A percentile compares a stretch with the other conserved stretches of the same genome.
Evolutionary conservation across 1,284 basidiomycete genomes (phyloP).

Genomic region (Pyrrhoderma noxium): DNA sequence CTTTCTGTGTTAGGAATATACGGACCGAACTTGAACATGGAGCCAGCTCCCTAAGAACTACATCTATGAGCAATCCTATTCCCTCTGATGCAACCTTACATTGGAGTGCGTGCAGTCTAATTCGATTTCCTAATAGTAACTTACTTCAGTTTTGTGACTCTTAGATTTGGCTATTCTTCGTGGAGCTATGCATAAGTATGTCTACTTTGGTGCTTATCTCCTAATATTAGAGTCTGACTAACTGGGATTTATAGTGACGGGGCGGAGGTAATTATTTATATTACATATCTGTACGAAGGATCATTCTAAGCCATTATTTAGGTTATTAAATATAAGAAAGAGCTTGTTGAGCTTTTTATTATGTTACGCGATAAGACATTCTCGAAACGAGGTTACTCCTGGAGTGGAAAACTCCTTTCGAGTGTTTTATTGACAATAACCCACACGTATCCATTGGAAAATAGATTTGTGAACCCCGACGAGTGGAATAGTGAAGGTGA

Average conservation of each 20-base stretch:
- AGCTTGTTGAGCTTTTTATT: constrained; percentile 59
- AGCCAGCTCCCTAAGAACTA: constrained; percentile 79
- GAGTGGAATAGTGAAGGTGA: constrained; percentile 73
- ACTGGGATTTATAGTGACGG: constrained; percentile 43
- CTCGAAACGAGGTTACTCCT: constrained; percentile 80
- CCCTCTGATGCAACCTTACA: constrained; percentile 84
- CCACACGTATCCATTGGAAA: constrained; percentile 78
- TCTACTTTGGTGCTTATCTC: constrained; percentile 24
- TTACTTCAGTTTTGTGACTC: not conserved
- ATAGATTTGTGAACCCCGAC: constrained; percentile 75
- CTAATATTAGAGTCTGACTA: not conserved
- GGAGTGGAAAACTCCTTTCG: constrained; percentile 74
- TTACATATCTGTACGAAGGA: not conserved
- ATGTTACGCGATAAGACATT: constrained; percentile 65
- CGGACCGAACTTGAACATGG: constrained; percentile 76
- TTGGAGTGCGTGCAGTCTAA: constrained; percentile 55
- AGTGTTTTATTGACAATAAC: constrained; percentile 72
- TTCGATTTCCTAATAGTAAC: constrained; percentile 5
- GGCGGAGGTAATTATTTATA: constrained; percentile 38
- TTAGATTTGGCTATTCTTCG: constrained; percentile 62
- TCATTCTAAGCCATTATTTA: constrained; percentile 24
- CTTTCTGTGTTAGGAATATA: constrained; percentile 69
- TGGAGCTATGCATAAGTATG: constrained; percentile 61
- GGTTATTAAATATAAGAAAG: constrained; percentile 58
- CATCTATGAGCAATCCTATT: constrained; percentile 63